A percentile compares a stretch with the other conserved stretches of the same genome.
Conservation (phyloP, 2,329 filamentous ascomycete species). For the Huntiella bhutanensis region DNA sequence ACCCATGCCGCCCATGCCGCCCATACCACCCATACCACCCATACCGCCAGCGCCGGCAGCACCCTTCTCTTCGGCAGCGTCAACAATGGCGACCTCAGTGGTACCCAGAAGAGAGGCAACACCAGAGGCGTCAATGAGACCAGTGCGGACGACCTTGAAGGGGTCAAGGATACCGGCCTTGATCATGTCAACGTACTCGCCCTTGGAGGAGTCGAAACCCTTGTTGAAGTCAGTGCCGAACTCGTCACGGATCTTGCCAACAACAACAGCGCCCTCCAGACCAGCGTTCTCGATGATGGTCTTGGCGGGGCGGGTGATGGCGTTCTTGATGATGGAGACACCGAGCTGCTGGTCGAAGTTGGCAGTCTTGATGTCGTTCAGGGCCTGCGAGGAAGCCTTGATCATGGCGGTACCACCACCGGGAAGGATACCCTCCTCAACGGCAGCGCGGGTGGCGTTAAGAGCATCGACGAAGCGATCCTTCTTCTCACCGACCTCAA, state of each 20-base stretch:
- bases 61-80: constrained; percentile 86
- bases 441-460: constrained; percentile 92
- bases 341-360: constrained; percentile 99
- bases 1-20: constrained; percentile 33
- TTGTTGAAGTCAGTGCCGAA: constrained; percentile 87
- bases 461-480: constrained; percentile 96
- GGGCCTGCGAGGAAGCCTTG: constrained; percentile 84
- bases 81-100: constrained; percentile 93
- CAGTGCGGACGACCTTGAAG: constrained; percentile 97
- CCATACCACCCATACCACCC: constrained; percentile 48
- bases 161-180: constrained; percentile 90
- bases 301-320: constrained; percentile 85
- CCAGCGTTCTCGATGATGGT: constrained; percentile 97
- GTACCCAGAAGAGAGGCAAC: constrained; percentile 94
- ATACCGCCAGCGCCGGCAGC: constrained; percentile 41
- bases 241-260: constrained; percentile 96
- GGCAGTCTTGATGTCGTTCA: constrained; percentile 61
- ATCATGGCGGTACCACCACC: constrained; percentile 95
- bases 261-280: constrained; percentile 83
- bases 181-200: constrained; percentile 99
- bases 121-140: constrained; percentile 82
- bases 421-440: constrained; percentile 97
- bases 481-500: constrained; percentile 99
- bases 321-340: constrained; percentile 92
- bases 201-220: constrained; percentile 90